These are phyloP conservation scores for Casaregolazyma lundiana DNA, from an alignment of 1,139 yeast genomes.

Conservation along the genomic window DNA sequence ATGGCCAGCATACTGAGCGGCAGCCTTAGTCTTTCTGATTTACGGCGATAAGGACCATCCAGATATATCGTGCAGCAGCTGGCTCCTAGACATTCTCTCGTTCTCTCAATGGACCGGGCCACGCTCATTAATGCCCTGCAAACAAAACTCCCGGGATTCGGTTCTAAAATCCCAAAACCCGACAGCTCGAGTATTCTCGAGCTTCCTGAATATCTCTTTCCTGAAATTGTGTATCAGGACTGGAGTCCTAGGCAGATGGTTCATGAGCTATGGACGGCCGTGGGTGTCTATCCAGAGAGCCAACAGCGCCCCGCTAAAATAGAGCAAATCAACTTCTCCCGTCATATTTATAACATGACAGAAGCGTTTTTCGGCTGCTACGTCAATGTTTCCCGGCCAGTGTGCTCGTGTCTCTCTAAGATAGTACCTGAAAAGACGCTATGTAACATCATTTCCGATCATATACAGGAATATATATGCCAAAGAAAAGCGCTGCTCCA, in stretches of 20 bases:
- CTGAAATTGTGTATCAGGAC: not conserved
- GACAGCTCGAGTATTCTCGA: not conserved
- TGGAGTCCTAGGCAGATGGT: not conserved
- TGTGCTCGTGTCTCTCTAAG: conserved; percentile 1
- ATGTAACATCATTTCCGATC: conserved; percentile 2
- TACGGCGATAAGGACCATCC: too few relatives aligned
- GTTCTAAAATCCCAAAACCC: not conserved
- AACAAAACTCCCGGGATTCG: not conserved
- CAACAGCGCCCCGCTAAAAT: not conserved
- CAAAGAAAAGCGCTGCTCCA: not conserved
- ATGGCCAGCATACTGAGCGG: too few relatives aligned
- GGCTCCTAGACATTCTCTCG: not conserved
- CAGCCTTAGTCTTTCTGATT: too few relatives aligned
- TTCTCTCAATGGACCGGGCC: not conserved
- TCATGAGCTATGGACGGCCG: not conserved
- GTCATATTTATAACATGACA: not conserved
- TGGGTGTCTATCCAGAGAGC: not conserved
- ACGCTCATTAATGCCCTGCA: not conserved
- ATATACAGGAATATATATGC: not conserved
- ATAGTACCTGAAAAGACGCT: not conserved
- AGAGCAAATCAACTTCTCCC: conserved; percentile 2
- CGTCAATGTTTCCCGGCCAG: conserved; percentile 7
- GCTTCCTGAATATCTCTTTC: not conserved
- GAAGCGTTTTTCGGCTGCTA: conserved; percentile 11
- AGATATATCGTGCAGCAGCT: too few relatives aligned